Base-by-base conservation (phyloP, 2,329 filamentous ascomycete species). In the Sphaceloma murrayae region DNA sequence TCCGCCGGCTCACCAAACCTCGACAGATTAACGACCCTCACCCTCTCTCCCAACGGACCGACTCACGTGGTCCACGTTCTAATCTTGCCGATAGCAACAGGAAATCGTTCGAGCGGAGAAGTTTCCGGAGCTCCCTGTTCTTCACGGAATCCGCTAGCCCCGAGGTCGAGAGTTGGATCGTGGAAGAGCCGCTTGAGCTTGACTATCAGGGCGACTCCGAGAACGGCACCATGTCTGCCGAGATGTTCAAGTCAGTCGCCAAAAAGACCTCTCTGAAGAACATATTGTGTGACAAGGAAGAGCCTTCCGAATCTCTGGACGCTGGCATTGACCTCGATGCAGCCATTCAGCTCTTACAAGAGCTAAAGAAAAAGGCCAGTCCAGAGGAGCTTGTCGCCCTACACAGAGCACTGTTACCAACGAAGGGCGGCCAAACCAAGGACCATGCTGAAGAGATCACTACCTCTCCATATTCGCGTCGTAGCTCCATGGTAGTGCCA, bases 321-420 rank as follows among this genome's bases (percentile, higher is more conserved):
- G 42, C 27, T 32, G 30, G 29, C 4, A 58, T 68, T 29, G 67
- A 72, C 47, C 48, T 70, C 26, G 63, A 64, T 29, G 60, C 64
- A 8, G 67, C 67, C 4, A 65, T 70, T 29, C 57, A 56, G 19
- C 56, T 72, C 26, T 50, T 71, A 48, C 63, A 70, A 46, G 62
- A 70, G 52, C 57, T 71, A 46, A 67, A 65, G 54, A 69, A 66
- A 54, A 67, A 58, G 32, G 68, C 66, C 1, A 63, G 66, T 4
- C 67, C 67, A 1, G 67, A 70, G 43, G 66, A 71, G 46, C 56
- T 71, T 22, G 67, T 66, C 17, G 65, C 67, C 21, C 49, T 62
- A 21, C 61, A 63, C 48, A 53, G 57, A 46, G 60, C 60, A 8
- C 50, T 63, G 16, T 48, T 62, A 8, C 61, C 61, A 1, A 56